phyloP scores from a whole-genome alignment of 2,329 filamentous ascomycete genomes.

The Penicillium verrucosum region DNA sequence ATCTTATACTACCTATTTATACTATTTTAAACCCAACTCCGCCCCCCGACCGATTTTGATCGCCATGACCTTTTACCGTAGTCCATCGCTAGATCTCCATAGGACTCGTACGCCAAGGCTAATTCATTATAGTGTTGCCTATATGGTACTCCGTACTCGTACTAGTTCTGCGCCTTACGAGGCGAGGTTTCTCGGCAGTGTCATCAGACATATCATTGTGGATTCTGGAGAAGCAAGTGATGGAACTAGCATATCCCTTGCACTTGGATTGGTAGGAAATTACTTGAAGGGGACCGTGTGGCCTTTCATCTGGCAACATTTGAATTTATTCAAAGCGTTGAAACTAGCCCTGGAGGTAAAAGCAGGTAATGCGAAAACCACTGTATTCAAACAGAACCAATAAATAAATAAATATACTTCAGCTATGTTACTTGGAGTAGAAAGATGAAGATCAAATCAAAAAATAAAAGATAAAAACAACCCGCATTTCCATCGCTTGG shows the following conservation, averaged over 20 bases:
- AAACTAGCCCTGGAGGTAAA: no score
- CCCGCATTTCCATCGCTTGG: conserved; percentile 6
- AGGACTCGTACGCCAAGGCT: neutral
- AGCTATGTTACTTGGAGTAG: neutral
- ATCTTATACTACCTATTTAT: neutral
- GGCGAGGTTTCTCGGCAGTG: conserved; percentile 2
- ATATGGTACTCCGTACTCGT: neutral
- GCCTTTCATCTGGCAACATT: neutral
- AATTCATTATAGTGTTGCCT: conserved; percentile 5
- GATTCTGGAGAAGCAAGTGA: neutral
- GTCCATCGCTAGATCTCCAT: neutral
- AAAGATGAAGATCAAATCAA: conserved; percentile 3
- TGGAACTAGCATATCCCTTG: neutral
- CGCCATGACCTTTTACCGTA: neutral
- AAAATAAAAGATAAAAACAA: neutral
- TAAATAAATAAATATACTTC: neutral
- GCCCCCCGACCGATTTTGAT: neutral
- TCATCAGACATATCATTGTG: neutral
- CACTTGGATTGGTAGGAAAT: neutral
- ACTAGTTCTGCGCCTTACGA: conserved; percentile 1
- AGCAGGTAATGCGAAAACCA: neutral
- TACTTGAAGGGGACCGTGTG: neutral
- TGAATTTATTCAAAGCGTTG: neutral
- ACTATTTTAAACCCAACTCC: neutral
- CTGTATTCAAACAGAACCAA: no score